Conservation (phyloP, 2,329 filamentous ascomycete genomes). For the Claviceps sorghi region DNA sequence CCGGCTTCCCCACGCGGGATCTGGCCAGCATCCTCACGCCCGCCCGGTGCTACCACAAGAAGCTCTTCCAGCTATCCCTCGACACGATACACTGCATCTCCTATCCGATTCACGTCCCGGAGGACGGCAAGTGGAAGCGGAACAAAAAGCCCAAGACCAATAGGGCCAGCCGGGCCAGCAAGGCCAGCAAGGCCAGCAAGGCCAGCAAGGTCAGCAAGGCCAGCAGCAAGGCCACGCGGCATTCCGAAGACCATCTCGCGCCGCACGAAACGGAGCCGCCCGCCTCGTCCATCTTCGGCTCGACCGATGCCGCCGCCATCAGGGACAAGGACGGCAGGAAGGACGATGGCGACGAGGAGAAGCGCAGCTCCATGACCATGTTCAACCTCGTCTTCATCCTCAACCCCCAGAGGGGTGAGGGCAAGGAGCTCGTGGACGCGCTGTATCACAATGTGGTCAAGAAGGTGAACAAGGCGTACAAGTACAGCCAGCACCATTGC, state of each 20-base stretch:
- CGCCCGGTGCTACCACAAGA: slow-evolving; percentile 62
- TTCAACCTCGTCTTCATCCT: slow-evolving; percentile 94
- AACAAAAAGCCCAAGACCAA: slow-evolving; percentile 41
- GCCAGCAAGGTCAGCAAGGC: slow-evolving; percentile 18
- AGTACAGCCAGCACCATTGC: slow-evolving; percentile 78
- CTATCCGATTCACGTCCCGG: slow-evolving; percentile 67
- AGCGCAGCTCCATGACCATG: slow-evolving; percentile 73
- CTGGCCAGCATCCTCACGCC: slow-evolving; percentile 71
- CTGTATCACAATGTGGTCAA: slow-evolving; percentile 81
- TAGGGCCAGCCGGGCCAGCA: not conserved
- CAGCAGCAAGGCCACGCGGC: slow-evolving; percentile 17
- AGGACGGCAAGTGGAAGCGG: slow-evolving; percentile 65
- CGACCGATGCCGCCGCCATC: slow-evolving; percentile 9
- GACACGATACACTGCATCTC: slow-evolving; percentile 70
- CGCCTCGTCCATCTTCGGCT: slow-evolving; percentile 10
- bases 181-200: slow-evolving; percentile 33
- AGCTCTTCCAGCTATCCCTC: slow-evolving; percentile 65
- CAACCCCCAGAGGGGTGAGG: slow-evolving; percentile 63
- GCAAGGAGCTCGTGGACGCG: slow-evolving; percentile 57
- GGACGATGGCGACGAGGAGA: slow-evolving; percentile 40
- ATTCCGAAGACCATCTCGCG: slow-evolving; percentile 17
- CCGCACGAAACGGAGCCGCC: slow-evolving; percentile 16
- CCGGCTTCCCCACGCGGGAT: slow-evolving; percentile 60
- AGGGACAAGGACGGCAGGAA: slow-evolving; percentile 25
- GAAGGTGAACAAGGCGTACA: slow-evolving; percentile 82